Evolutionary conservation across 306 rosid genomes (phyloP).

Genomic region (Neltuma alba): DNA sequence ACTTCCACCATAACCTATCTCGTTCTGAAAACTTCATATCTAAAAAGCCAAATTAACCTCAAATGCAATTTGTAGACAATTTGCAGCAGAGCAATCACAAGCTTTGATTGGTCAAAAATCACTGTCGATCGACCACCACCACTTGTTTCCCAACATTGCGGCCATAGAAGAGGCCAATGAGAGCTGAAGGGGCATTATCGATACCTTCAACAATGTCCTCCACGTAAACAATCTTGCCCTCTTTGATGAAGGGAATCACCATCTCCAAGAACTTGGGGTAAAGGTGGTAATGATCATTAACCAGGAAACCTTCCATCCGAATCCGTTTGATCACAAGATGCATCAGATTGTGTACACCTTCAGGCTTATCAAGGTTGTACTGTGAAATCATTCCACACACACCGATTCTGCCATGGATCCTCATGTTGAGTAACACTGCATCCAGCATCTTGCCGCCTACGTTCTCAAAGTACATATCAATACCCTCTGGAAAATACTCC

Average conservation of each 20-base stretch:
- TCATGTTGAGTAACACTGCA: slow-evolving; percentile 63
- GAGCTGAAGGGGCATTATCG: slow-evolving; percentile 56
- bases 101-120: background rate
- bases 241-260: slow-evolving; percentile 40
- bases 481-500: slow-evolving; percentile 56
- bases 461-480: slow-evolving; percentile 65
- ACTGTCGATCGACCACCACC: slow-evolving; percentile 36
- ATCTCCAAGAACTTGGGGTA: slow-evolving; percentile 47
- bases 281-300: slow-evolving; percentile 44
- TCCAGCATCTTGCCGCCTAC: slow-evolving; percentile 65
- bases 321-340: slow-evolving; percentile 46
- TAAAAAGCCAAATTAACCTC: too few species aligned
- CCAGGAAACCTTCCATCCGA: slow-evolving; percentile 50
- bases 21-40: too few species aligned
- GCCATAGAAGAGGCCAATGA: slow-evolving; percentile 51
- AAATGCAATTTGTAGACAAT: too few species aligned
- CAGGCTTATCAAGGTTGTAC: slow-evolving; percentile 40
- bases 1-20: too few species aligned
- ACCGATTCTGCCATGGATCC: slow-evolving; percentile 48
- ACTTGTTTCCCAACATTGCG: slow-evolving; percentile 57
- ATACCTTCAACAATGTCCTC: slow-evolving; percentile 41
- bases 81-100: too few species aligned
- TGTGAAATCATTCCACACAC: slow-evolving; percentile 59
- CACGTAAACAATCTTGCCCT: slow-evolving; percentile 47
- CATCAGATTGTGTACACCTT: slow-evolving; percentile 39